Base-by-base conservation (phyloP, 2,329 filamentous ascomycete genomes). In the Fusarium ambrosium region DNA sequence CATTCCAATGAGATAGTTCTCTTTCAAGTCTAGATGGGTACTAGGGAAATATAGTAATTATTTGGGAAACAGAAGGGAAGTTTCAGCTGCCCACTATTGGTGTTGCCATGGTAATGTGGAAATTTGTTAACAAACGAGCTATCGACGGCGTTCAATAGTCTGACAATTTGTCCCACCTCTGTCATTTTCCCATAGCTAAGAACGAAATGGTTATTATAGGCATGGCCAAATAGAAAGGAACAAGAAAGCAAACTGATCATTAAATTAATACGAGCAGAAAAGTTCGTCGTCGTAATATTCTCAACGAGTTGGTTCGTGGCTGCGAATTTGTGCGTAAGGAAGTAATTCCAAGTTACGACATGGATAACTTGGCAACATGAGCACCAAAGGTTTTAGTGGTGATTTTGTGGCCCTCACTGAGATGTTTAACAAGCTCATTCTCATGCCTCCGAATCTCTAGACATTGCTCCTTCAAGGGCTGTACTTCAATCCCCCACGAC, bases 401-500 rank as follows among this genome's bases (percentile, higher is more conserved):
- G n/a, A 22, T 6, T 45, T 45, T 14, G 5, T 22, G 20, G 11
- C 11, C 41, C 20, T 4, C 6, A 45, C 6, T 14, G 6, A 7
- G n/a, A 45, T 45, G 41, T 14, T 6, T 22, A 20, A 22, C 9
- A 45, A 22, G 37, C 8, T n/a, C 18, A 5, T 41, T 39, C 37
- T n/a, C 18, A 9, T 39, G 7, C 37, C 37, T n/a, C 18, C 10
- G 10, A 41, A 41, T 11, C 37, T n/a, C n/a, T 39, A 22, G 41
- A 13, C 22, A 27, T 18, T 16, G 2, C 14, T 24, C 29, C 14
- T 37, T 37, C 20, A 76, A 27, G 73, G 73, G 20, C 64, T 66
- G 32, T 75, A 77, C 64, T 69, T 72, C 14, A 73, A 32, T 0
- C 70, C 68, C 11, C 34, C 58, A 4, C 75, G 66, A 6, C 63